These are phyloP conservation scores for Candida namnaoensis DNA, from an alignment of 805 yeast genomes.

Conservation along the genomic window DNA sequence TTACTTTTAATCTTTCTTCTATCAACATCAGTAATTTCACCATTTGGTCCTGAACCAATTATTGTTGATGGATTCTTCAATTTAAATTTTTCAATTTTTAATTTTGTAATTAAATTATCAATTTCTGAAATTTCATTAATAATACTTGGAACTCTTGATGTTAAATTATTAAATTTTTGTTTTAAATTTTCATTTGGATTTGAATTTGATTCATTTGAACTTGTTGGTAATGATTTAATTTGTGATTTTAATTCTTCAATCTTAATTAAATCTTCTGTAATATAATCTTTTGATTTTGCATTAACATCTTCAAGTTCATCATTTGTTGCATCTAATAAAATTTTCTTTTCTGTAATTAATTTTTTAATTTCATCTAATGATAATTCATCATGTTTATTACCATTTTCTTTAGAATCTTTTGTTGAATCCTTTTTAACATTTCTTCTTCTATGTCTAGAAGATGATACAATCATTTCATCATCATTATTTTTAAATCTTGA, in stretches of 20 bases:
- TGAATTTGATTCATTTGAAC: constrained; percentile 22
- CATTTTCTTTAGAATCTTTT: neutral
- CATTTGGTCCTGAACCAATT: constrained; percentile 81
- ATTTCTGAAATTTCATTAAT: constrained; percentile 52
- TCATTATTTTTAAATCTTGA: constrained; percentile 75
- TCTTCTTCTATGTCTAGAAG: constrained; percentile 20
- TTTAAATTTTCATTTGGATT: constrained; percentile 9
- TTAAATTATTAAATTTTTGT: constrained; percentile 48
- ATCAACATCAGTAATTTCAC: constrained; percentile 78
- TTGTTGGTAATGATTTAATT: constrained; percentile 34
- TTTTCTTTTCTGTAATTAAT: constrained; percentile 65
- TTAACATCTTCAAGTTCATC: constrained; percentile 21
- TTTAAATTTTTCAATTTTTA: constrained; percentile 59
- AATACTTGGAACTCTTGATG: constrained; percentile 66
- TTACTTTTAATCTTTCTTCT: constrained; percentile 72
- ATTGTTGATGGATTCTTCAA: constrained; percentile 62
- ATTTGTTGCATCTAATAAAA: constrained; percentile 42
- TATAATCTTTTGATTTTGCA: constrained; percentile 36
- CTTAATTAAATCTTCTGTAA: constrained; percentile 32
- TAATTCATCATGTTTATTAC: constrained; percentile 4
- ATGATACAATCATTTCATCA: constrained; percentile 29
- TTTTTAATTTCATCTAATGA: constrained; percentile 52
- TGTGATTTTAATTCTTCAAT: constrained; percentile 34
- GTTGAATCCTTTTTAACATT: neutral
- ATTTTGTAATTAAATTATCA: constrained; percentile 59